Conservation (phyloP, 1,284 basidiomycete genomes). For the Leucoagaricus sp. region DNA sequence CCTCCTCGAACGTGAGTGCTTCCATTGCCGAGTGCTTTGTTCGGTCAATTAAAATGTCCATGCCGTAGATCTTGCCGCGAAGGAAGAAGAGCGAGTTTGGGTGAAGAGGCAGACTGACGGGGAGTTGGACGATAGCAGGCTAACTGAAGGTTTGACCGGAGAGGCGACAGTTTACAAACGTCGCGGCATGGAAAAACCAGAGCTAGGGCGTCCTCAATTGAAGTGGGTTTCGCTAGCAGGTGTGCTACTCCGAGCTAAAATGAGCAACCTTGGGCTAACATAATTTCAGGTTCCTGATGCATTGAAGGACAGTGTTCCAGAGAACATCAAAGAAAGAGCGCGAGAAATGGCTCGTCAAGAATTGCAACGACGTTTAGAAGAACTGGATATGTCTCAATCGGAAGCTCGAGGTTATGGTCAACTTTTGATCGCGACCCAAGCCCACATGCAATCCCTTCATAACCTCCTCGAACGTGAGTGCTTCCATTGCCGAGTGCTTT, state of each 20-base stretch:
- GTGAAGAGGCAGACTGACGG: slow-evolving; percentile 69
- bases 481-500: background rate
- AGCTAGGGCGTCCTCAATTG: slow-evolving; percentile 63
- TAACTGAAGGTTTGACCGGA: slow-evolving; percentile 66
- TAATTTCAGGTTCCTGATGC: slow-evolving; percentile 47
- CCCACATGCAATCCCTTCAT: slow-evolving; percentile 57
- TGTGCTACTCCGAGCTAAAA: slow-evolving; percentile 18
- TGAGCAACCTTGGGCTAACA: background rate
- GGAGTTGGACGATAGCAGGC: slow-evolving; percentile 62
- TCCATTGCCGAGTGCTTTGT: no score
- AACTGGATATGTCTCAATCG: slow-evolving; percentile 56
- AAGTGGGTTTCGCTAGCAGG: slow-evolving; percentile 57
- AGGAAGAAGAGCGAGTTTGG: slow-evolving; percentile 69
- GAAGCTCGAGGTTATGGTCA: slow-evolving; percentile 59
- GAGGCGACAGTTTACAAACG: slow-evolving; percentile 70
- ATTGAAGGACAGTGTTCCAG: slow-evolving; percentile 58
- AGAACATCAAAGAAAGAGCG: slow-evolving; percentile 60
- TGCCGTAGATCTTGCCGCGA: slow-evolving; percentile 67
- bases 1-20: slow-evolving; percentile 55
- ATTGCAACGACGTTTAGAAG: slow-evolving; percentile 56
- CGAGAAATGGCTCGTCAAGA: slow-evolving; percentile 67
- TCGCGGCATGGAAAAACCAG: slow-evolving; percentile 66
- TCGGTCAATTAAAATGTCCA: no score
- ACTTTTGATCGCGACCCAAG: slow-evolving; percentile 53
- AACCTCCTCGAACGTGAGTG: background rate